Evolutionary conservation across 345 rosid genomes (phyloP).

Genomic region (Hypericum androsaemum): DNA sequence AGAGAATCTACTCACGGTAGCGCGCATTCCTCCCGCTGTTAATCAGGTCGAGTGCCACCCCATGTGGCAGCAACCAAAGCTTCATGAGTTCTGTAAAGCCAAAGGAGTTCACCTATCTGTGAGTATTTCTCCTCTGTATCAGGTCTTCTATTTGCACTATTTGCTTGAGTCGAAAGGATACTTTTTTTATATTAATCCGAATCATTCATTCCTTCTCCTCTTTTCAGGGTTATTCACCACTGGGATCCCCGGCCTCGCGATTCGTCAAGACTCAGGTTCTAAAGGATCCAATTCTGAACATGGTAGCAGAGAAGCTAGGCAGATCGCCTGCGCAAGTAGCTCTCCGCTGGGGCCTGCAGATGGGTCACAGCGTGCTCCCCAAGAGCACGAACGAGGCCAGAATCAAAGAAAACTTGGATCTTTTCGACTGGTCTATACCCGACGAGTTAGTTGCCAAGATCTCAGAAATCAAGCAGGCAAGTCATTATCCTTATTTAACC

Average conservation of each 20-base stretch:
- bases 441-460: slow-evolving; percentile 28
- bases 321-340: slow-evolving; percentile 51
- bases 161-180: no score
- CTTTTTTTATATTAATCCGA: neutral
- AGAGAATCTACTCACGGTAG: slow-evolving; percentile 30
- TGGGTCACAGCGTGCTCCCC: slow-evolving; percentile 56
- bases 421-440: slow-evolving; percentile 41
- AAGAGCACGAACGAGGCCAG: slow-evolving; percentile 43
- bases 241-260: slow-evolving; percentile 38
- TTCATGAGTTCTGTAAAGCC: slow-evolving; percentile 46
- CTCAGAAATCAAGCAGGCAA: slow-evolving; percentile 50
- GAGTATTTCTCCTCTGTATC: slow-evolving; percentile 11
- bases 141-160: neutral
- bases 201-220: neutral
- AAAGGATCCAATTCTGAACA: slow-evolving; percentile 24
- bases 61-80: slow-evolving; percentile 45
- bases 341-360: slow-evolving; percentile 59
- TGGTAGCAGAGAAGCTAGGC: slow-evolving; percentile 43
- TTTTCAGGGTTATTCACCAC: slow-evolving; percentile 49
- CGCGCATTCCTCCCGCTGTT: slow-evolving; percentile 38
- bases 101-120: slow-evolving; percentile 54
- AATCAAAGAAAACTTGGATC: slow-evolving; percentile 33
- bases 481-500: slow-evolving; percentile 3
- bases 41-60: slow-evolving; percentile 60
- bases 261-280: slow-evolving; percentile 30